Evolutionary conservation across 345 rosid species (phyloP), one percentile per base, ranked within the genome.

Genomic region (Aquilaria malaccensis): DNA sequence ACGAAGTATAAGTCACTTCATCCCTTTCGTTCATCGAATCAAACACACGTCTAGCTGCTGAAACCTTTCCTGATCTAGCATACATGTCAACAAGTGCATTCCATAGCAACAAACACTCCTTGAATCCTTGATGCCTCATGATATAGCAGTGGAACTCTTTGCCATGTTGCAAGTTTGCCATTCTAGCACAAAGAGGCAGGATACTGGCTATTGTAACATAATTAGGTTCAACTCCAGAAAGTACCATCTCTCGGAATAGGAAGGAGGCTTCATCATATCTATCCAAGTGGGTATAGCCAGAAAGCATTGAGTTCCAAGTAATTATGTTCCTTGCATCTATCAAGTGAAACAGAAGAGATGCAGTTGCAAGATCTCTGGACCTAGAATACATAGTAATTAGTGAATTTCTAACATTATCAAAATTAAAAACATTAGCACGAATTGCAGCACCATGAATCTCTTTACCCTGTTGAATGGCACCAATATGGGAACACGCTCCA

Each of bases 61-160:
- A 62, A 33, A 90, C 72, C 67, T 82, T 75, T 50, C 96, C 89
- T 0, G 91, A 87, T 62, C 87, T 86, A 52, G 97, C 82, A 70
- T 90, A 87, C 91, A 83, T 81, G 66, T 84, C 88, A 0, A 90
- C 81, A 62, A 90, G 88, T 41, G 93, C 63, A 72, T 90, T 90
- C 93, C 83, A 82, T 15, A 79, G 61, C 60, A 82, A 67, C 52
- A 82, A 77, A 60, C 67, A 65, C 59, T 82, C 79, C 50, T 65
- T 60, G 56, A 85, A 87, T 45, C 33, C 68, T 57, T 69, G 62
- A 41, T 71, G 84, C 67, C 81, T 84, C 48, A 74, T 55, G 72
- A 87, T 75, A 74, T 82, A 87, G 76, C 87, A 80, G 54, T 90
- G 95, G 45, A 90, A 85, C 77, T 90, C 97, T 73, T 72, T 90